Percentiles rank a stretch among this genome's conserved stretches.
Conservation (phyloP, 2,329 filamentous ascomycete genomes). For the Colletotrichum orchidophilum region DNA sequence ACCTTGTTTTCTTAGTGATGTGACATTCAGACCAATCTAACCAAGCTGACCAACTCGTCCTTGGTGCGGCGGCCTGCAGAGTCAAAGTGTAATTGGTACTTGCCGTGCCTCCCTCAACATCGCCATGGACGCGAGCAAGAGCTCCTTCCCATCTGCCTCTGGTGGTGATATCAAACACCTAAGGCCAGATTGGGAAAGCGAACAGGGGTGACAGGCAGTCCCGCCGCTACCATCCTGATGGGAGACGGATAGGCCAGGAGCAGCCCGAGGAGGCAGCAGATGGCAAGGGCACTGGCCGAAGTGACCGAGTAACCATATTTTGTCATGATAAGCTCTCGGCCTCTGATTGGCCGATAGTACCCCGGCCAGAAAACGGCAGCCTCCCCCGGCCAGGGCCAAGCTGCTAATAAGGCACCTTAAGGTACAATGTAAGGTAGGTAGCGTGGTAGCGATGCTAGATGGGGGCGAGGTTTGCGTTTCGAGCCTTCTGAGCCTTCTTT, state of each 20-base stretch:
- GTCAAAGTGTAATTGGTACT: neutral
- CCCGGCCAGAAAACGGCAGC: neutral
- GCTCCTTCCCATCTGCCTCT: neutral
- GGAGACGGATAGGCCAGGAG: slow-evolving; percentile 12
- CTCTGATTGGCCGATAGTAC: slow-evolving; percentile 22
- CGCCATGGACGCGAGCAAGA: neutral
- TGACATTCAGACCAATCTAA: neutral
- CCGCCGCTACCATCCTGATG: slow-evolving; percentile 29
- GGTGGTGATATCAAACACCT: slow-evolving; percentile 1
- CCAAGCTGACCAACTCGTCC: neutral
- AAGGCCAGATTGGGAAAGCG: slow-evolving; percentile 9
- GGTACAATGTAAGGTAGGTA: too few relatives aligned
- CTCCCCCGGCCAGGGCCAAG: neutral
- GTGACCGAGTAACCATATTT: slow-evolving; percentile 18
- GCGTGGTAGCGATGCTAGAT: neutral
- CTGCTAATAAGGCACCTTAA: too few relatives aligned
- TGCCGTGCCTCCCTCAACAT: neutral
- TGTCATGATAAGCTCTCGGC: slow-evolving; percentile 23
- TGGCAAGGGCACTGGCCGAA: slow-evolving; percentile 9
- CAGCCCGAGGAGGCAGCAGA: neutral
- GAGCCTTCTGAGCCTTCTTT: slow-evolving; percentile 27
- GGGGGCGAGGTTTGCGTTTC: slow-evolving; percentile 16
- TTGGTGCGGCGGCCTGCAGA: neutral
- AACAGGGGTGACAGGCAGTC: slow-evolving; percentile 16
- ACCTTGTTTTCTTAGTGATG: neutral